Evolutionary conservation across 108 stramenopile genomes (phyloP).

Genomic region (Schizochytrium sp.): DNA sequence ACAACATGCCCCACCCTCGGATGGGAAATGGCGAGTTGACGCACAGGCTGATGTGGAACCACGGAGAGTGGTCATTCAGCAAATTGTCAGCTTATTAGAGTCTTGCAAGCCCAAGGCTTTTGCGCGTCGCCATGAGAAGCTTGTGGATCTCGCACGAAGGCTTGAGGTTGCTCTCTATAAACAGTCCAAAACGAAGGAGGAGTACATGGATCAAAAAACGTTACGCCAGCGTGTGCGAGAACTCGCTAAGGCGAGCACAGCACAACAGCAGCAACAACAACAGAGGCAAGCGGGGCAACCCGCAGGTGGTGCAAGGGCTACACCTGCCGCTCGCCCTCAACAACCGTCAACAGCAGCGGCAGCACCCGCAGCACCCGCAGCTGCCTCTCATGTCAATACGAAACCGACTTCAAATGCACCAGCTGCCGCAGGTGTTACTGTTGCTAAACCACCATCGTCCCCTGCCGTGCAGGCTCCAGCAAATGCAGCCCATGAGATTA

Average conservation of each 20-base stretch:
- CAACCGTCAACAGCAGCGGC: not conserved
- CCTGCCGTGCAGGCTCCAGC: no score
- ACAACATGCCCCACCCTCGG: not conserved
- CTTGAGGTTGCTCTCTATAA: conserved; percentile 92
- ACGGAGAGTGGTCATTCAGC: conserved; percentile 46
- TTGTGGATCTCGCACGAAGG: conserved; percentile 94
- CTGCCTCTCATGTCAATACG: not conserved
- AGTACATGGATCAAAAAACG: conserved; percentile 90
- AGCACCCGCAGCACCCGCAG: not conserved
- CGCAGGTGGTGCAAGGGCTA: not conserved
- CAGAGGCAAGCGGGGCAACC: not conserved
- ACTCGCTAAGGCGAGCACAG: conserved; percentile 88
- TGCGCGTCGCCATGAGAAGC: conserved; percentile 90
- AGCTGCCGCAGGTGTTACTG: no score
- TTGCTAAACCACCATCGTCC: no score
- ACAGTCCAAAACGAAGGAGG: conserved; percentile 87
- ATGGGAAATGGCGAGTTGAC: conserved; percentile 16
- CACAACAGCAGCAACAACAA: conserved; percentile 32
- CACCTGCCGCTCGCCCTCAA: not conserved
- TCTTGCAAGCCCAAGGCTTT: conserved; percentile 87
- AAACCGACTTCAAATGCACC: no score
- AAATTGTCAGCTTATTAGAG: conserved; percentile 43
- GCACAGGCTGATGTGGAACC: conserved; percentile 53
- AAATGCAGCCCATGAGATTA: no score
- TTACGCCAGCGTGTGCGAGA: conserved; percentile 91